Evolutionary conservation across 768 basidiomycete genomes (phyloP).

Genomic region (Suillus brevipes): DNA sequence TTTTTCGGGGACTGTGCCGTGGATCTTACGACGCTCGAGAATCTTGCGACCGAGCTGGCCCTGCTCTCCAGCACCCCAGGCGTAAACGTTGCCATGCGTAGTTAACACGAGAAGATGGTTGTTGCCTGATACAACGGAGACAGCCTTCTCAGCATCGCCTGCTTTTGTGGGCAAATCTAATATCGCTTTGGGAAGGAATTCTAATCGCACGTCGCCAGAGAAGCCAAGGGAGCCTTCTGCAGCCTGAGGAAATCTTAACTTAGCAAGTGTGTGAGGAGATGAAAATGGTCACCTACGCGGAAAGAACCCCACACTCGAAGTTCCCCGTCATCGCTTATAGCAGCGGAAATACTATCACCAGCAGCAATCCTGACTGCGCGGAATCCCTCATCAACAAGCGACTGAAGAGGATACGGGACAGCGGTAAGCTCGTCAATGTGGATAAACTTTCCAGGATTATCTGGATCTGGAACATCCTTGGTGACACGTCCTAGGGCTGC

Average conservation of each 20-base stretch:
- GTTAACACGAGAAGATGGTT: conserved; percentile 92
- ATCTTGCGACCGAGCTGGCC: conserved; percentile 91
- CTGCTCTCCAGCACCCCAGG: conserved; percentile 90
- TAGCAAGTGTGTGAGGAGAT: conserved; percentile 7
- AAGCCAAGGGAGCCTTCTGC: conserved; percentile 87
- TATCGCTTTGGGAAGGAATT: conserved; percentile 63
- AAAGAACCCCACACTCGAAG: conserved; percentile 90
- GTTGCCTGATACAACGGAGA: conserved; percentile 75
- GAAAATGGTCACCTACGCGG: conserved; percentile 55
- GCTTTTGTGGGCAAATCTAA: conserved; percentile 61
- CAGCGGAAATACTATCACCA: conserved; percentile 88
- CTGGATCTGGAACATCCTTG: conserved; percentile 54
- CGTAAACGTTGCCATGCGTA: conserved; percentile 81
- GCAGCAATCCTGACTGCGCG: conserved; percentile 80
- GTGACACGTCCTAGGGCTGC: conserved; percentile 85
- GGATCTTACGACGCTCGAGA: conserved; percentile 82
- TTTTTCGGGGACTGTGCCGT: conserved; percentile 87
- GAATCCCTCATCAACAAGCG: conserved; percentile 76
- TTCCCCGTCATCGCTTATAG: conserved; percentile 76
- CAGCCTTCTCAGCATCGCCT: conserved; percentile 69
- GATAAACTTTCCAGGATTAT: conserved; percentile 57
- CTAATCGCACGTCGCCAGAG: conserved; percentile 61
- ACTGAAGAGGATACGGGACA: conserved; percentile 64
- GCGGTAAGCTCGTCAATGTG: conserved; percentile 53
- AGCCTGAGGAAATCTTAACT: conserved; percentile 42